Percentiles rank a stretch among this genome's conserved stretches.
Conservation (phyloP, 202 grass and related monocot genomes). For the Schoenoplectus triqueter region DNA sequence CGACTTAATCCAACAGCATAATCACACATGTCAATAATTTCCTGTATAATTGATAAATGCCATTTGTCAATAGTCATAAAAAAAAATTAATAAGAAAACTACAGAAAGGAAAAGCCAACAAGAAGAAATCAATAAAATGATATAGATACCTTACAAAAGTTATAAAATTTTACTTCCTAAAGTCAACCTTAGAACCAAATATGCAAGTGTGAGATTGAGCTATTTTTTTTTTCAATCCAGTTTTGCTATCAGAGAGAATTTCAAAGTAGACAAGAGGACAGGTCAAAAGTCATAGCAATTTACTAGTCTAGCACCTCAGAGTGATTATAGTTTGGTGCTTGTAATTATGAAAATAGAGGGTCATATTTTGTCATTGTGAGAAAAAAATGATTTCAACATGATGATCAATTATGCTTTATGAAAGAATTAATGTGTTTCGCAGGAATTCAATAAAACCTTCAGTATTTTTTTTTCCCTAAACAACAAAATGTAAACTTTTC, state of each 20-base stretch:
- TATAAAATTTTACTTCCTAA: not conserved
- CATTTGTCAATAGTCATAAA: not conserved
- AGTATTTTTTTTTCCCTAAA: not conserved
- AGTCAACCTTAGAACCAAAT: not conserved
- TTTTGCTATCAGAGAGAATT: not conserved
- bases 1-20: conserved; percentile 99
- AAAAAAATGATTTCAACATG: not conserved
- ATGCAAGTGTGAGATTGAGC: not conserved
- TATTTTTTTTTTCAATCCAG: not conserved
- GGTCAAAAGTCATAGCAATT: not conserved
- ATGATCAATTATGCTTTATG: not conserved
- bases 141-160: not conserved
- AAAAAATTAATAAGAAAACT: not conserved
- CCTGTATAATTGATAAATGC: conserved; percentile 51
- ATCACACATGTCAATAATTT: conserved; percentile 99
- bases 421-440: not conserved
- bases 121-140: not conserved
- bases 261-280: not conserved
- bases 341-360: not conserved
- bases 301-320: not conserved
- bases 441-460: not conserved
- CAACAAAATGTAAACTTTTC: not conserved
- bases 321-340: not conserved
- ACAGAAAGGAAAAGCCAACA: not conserved
- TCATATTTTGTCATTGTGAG: not conserved